Conservation (phyloP, 306 rosid genomes). For the Prosopis cineraria region DNA sequence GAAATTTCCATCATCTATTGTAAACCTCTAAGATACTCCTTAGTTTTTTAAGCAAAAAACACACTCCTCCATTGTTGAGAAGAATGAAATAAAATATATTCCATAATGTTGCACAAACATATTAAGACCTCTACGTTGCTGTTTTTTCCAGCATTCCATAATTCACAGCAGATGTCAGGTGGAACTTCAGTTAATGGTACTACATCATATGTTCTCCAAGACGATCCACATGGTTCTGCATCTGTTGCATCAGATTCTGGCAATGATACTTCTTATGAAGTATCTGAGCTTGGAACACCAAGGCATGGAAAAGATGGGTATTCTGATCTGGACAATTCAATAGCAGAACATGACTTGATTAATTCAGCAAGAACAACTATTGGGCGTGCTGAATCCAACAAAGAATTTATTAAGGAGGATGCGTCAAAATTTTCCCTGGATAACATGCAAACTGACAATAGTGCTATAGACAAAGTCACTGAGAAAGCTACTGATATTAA, state of each 20-base stretch:
- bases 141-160: slow-evolving; percentile 65
- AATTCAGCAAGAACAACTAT: slow-evolving; percentile 39
- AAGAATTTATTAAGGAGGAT: slow-evolving; percentile 39
- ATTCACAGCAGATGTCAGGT: slow-evolving; percentile 47
- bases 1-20: slow-evolving; percentile 5
- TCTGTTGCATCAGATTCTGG: slow-evolving; percentile 57
- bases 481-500: slow-evolving; percentile 40
- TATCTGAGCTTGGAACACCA: slow-evolving; percentile 65
- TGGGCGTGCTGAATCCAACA: slow-evolving; percentile 39
- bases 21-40: neutral
- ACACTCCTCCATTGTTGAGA: slow-evolving; percentile 11
- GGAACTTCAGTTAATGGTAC: slow-evolving; percentile 46
- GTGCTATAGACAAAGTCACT: slow-evolving; percentile 19
- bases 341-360: slow-evolving; percentile 39
- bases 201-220: slow-evolving; percentile 40
- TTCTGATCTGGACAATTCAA: slow-evolving; percentile 50
- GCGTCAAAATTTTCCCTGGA: slow-evolving; percentile 31
- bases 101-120: slow-evolving; percentile 20
- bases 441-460: slow-evolving; percentile 8
- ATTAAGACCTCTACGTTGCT: slow-evolving; percentile 27
- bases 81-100: neutral
- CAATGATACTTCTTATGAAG: slow-evolving; percentile 56
- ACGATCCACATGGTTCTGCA: slow-evolving; percentile 52
- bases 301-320: slow-evolving; percentile 42
- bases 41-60: neutral